These are phyloP conservation scores for Juncus effusus DNA, from an alignment of 176 grass and related monocot species.

Conservation along the genomic window DNA sequence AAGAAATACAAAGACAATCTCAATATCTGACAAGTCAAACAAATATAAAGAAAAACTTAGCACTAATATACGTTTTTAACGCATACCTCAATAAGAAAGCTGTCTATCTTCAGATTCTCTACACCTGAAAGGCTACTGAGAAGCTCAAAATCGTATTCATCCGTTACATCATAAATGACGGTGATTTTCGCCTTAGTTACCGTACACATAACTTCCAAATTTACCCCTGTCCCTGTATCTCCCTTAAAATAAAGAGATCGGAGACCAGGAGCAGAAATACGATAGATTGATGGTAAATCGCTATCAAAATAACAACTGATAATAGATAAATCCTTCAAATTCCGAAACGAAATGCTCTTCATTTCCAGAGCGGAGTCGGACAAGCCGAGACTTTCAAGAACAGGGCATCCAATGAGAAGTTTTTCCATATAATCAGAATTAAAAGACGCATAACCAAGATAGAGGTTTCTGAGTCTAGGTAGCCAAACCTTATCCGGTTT, in stretches of 20 bases:
- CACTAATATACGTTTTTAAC: background rate
- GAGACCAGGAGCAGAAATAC: conserved; percentile 7
- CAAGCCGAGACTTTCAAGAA: conserved; percentile 5
- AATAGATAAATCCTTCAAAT: background rate
- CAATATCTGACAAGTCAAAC: background rate
- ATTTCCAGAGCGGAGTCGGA: background rate
- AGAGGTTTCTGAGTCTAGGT: background rate
- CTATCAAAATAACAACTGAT: background rate
- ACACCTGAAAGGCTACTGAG: conserved; percentile 2
- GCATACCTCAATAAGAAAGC: background rate
- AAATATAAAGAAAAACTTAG: background rate
- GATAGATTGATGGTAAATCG: background rate
- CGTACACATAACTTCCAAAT: background rate
- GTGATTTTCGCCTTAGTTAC: background rate
- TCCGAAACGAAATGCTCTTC: background rate
- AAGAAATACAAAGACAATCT: background rate
- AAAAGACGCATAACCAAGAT: background rate
- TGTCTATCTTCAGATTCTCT: background rate
- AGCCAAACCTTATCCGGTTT: background rate
- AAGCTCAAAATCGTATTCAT: conserved; percentile 2
- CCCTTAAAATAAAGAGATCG: background rate
- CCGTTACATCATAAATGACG: background rate
- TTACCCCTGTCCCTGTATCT: background rate
- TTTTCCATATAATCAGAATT: background rate
- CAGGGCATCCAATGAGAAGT: background rate